A percentile compares a stretch with the other conserved stretches of the same genome.
phyloP scores from a whole-genome alignment of 225 moss, liverwort and hornwort species.

The Sphagnum contortum region DNA sequence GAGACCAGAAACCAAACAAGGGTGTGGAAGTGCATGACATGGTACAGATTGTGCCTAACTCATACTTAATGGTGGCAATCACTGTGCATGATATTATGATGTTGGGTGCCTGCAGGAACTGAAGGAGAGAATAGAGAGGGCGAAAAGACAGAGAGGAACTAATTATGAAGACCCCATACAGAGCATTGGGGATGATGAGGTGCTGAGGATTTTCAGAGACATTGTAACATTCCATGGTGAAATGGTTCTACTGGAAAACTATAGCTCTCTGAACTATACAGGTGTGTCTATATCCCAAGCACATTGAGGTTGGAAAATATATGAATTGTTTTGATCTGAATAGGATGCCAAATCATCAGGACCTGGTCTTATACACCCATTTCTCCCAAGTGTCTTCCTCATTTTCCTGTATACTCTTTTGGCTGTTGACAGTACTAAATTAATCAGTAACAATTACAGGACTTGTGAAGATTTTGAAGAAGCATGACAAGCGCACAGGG shows the following conservation, averaged over 20 bases:
- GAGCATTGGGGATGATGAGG: conserved; percentile 33
- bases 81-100: too few species aligned
- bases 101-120: conserved; percentile 19
- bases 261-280: conserved; percentile 58
- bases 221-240: conserved; percentile 59
- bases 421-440: too few species aligned
- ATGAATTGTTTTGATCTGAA: not conserved
- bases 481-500: conserved; percentile 56
- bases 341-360: not conserved
- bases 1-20: too few species aligned
- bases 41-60: too few species aligned
- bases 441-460: conserved; percentile 9
- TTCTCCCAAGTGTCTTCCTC: not conserved
- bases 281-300: conserved; percentile 9
- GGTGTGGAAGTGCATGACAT: too few species aligned
- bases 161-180: conserved; percentile 7
- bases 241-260: conserved; percentile 57
- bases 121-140: conserved; percentile 45
- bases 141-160: conserved; percentile 35
- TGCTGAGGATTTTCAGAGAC: conserved; percentile 44
- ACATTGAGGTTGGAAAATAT: not conserved
- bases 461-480: conserved; percentile 64
- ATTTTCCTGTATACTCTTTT: not conserved
- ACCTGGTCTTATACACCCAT: not conserved
- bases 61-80: too few species aligned